A percentile compares a stretch with the other conserved stretches of the same genome.
Evolutionary conservation across 768 basidiomycete genomes (phyloP).

Genomic region (Tephrocybe rancida): DNA sequence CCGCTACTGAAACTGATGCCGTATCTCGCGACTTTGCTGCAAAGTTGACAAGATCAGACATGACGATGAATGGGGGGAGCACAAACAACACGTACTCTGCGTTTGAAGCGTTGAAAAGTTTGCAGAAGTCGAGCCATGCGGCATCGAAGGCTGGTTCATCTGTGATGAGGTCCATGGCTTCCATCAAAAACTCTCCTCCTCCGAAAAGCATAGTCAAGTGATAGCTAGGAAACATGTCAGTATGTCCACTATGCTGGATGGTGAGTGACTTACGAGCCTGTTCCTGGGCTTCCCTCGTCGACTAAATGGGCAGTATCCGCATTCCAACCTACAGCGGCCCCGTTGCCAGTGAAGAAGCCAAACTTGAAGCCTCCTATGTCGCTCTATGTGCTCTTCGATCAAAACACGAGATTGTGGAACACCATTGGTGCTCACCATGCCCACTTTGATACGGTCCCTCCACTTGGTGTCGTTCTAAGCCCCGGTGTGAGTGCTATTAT

Average conservation of each 20-base stretch:
- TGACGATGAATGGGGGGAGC: not conserved
- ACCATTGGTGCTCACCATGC: slow-evolving; percentile 30
- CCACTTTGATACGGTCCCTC: slow-evolving; percentile 35
- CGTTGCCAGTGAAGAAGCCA: slow-evolving; percentile 38
- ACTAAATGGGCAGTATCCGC: slow-evolving; percentile 38
- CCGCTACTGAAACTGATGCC: slow-evolving; percentile 35
- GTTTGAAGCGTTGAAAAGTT: slow-evolving; percentile 33
- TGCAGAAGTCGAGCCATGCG: slow-evolving; percentile 41
- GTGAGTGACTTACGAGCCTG: slow-evolving; percentile 28
- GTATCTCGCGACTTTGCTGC: slow-evolving; percentile 36
- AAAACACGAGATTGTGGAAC: not conserved
- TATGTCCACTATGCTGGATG: not conserved
- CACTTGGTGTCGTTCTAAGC: slow-evolving; percentile 36
- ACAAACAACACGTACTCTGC: slow-evolving; percentile 28
- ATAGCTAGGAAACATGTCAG: slow-evolving; percentile 21
- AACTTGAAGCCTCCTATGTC: slow-evolving; percentile 39
- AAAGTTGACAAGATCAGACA: not conserved
- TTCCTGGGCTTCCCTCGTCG: slow-evolving; percentile 36
- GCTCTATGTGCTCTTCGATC: slow-evolving; percentile 14
- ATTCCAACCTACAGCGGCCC: slow-evolving; percentile 39
- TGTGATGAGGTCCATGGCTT: slow-evolving; percentile 34
- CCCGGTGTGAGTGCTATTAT: not conserved
- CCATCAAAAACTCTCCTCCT: slow-evolving; percentile 41
- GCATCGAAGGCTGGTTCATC: slow-evolving; percentile 37
- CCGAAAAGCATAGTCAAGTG: slow-evolving; percentile 37